Evolutionary conservation across 768 basidiomycete genomes (phyloP).

Genomic region (Agaricus bisporus): DNA sequence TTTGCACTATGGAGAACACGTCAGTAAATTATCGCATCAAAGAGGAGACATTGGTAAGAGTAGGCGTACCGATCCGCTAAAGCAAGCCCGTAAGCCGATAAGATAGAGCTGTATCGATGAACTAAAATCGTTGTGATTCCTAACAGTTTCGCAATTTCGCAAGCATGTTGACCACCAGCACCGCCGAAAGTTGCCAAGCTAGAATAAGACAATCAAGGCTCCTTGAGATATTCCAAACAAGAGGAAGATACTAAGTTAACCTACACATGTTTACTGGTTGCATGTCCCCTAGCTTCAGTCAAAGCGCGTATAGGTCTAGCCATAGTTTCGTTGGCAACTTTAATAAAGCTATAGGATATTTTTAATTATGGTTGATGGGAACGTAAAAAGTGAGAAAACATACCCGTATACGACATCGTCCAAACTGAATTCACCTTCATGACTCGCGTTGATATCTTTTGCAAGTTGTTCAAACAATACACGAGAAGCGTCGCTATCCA

Average conservation of each 20-base stretch:
- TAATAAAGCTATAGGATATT: slow-evolving; percentile 65
- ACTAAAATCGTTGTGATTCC: slow-evolving; percentile 87
- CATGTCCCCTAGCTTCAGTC: slow-evolving; percentile 85
- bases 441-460: slow-evolving; percentile 62
- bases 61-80: slow-evolving; percentile 61
- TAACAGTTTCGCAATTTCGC: slow-evolving; percentile 81
- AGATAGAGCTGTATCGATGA: slow-evolving; percentile 86
- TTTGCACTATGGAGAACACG: slow-evolving; percentile 46
- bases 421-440: slow-evolving; percentile 51
- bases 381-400: slow-evolving; percentile 15
- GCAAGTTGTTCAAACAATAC: slow-evolving; percentile 63
- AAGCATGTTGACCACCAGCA: slow-evolving; percentile 88
- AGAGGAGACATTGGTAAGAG: not conserved
- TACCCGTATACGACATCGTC: slow-evolving; percentile 91
- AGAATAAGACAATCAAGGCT: not conserved
- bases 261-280: slow-evolving; percentile 68
- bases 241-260: slow-evolving; percentile 9
- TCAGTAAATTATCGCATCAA: not conserved
- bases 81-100: slow-evolving; percentile 93
- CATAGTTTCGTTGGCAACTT: slow-evolving; percentile 97
- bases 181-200: slow-evolving; percentile 87
- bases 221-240: not conserved
- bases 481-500: slow-evolving; percentile 70
- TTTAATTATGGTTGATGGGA: not conserved
- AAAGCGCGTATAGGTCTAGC: slow-evolving; percentile 86